A percentile compares a stretch with the other conserved stretches of the same genome.
phyloP scores from a whole-genome alignment of 2,329 filamentous ascomycete genomes.

The Pestalotiopsis sp. region DNA sequence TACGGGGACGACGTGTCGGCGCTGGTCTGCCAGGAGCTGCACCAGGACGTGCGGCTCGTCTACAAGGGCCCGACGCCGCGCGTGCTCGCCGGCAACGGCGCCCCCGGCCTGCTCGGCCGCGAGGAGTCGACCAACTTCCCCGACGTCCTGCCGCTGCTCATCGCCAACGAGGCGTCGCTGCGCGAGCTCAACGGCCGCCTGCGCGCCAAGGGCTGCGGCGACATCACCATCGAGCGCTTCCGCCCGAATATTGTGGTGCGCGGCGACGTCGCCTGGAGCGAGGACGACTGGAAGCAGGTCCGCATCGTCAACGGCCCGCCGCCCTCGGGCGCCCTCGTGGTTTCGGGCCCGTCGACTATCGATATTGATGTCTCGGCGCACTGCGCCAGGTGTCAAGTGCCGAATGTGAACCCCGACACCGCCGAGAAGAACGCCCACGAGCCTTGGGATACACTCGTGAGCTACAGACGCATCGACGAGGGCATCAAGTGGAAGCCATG shows the following conservation, averaged over 20 bases:
- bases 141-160: slow-evolving; percentile 59
- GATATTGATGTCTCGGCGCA: slow-evolving; percentile 60
- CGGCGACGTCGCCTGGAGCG: slow-evolving; percentile 60
- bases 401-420: slow-evolving; percentile 67
- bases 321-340: neutral
- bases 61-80: slow-evolving; percentile 65
- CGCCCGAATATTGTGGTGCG: slow-evolving; percentile 65
- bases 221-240: slow-evolving; percentile 64
- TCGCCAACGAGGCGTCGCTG: slow-evolving; percentile 59
- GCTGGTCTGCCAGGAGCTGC: slow-evolving; percentile 58
- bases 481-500: slow-evolving; percentile 67
- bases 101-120: slow-evolving; percentile 54
- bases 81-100: slow-evolving; percentile 58
- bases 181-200: slow-evolving; percentile 61
- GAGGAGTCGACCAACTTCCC: slow-evolving; percentile 59
- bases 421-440: slow-evolving; percentile 60
- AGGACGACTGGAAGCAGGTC: slow-evolving; percentile 66
- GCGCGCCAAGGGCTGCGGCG: slow-evolving; percentile 38
- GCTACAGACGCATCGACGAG: slow-evolving; percentile 61
- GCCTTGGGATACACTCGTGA: slow-evolving; percentile 66
- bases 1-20: slow-evolving; percentile 55
- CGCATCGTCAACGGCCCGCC: slow-evolving; percentile 39
- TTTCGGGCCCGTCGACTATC: slow-evolving; percentile 26
- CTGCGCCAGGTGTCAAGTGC: slow-evolving; percentile 64
- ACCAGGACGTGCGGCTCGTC: slow-evolving; percentile 57